These are phyloP conservation scores for Theobroma cacao DNA, from an alignment of 345 rosid genomes.

Conservation along the genomic window DNA sequence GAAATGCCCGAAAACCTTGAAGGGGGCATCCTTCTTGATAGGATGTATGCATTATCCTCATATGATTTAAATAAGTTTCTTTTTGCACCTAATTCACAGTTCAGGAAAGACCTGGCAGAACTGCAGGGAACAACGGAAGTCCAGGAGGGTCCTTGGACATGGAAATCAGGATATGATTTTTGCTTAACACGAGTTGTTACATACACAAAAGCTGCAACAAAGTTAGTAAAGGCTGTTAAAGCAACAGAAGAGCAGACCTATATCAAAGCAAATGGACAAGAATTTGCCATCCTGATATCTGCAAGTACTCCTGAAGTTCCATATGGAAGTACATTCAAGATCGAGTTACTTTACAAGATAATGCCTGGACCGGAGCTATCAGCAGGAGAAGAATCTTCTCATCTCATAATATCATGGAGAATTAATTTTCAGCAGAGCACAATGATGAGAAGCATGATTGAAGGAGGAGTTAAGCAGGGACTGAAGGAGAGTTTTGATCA, in stretches of 20 bases:
- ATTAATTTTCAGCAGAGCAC: conserved; percentile 61
- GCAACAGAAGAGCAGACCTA: conserved; percentile 80
- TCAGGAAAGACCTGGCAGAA: conserved; percentile 65
- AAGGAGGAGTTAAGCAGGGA: conserved; percentile 84
- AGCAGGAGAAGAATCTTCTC: conserved; percentile 58
- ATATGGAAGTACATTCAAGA: conserved; percentile 60
- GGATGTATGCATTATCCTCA: conserved; percentile 40
- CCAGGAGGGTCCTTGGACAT: conserved; percentile 71
- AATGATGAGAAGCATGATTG: conserved; percentile 83
- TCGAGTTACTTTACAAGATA: conserved; percentile 80
- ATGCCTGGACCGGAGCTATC: conserved; percentile 46
- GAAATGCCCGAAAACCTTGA: conserved; percentile 69
- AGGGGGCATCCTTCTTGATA: conserved; percentile 76
- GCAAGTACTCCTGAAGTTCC: conserved; percentile 87
- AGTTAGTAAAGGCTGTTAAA: conserved; percentile 73
- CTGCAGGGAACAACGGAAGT: conserved; percentile 61
- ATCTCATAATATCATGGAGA: conserved; percentile 70
- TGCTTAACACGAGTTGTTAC: conserved; percentile 48
- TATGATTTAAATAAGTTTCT: conserved; percentile 58
- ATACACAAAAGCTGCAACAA: conserved; percentile 67
- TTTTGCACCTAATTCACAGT: conserved; percentile 66
- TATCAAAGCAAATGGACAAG: conserved; percentile 50
- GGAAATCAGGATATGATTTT: conserved; percentile 43
- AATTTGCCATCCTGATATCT: conserved; percentile 48
- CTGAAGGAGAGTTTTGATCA: conserved; percentile 71